phyloP scores from a whole-genome alignment of 345 rosid genomes.

The Sisymbrium altissimum region DNA sequence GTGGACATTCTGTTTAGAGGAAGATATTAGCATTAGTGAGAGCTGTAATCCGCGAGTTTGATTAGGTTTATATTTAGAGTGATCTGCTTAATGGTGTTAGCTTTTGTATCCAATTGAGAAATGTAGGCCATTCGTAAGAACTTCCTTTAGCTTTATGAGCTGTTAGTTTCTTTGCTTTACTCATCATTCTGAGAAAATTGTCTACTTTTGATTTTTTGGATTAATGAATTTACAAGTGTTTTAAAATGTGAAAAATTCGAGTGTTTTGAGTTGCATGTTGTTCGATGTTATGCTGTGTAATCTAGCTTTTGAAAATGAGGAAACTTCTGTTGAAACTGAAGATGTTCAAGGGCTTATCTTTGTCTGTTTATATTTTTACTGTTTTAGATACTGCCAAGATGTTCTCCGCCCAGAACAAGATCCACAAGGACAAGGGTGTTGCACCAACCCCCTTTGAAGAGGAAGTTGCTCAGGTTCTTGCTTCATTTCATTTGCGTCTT shows the following conservation, averaged over 20 bases:
- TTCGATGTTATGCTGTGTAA: background rate
- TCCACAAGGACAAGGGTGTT: slow-evolving; percentile 79
- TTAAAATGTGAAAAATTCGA: background rate
- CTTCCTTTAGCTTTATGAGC: background rate
- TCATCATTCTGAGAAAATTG: background rate
- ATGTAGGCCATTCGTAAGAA: background rate
- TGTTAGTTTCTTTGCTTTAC: background rate
- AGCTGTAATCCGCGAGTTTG: background rate
- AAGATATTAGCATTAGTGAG: background rate
- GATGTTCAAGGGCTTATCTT: no score
- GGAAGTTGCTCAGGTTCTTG: slow-evolving; percentile 67
- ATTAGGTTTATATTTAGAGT: background rate
- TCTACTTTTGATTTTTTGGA: background rate
- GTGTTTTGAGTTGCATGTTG: background rate
- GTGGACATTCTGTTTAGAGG: background rate
- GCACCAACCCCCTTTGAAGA: slow-evolving; percentile 88
- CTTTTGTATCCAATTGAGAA: background rate
- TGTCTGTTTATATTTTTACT: background rate
- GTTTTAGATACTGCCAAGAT: slow-evolving; percentile 51
- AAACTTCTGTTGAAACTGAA: no score
- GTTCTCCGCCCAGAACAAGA: slow-evolving; percentile 75
- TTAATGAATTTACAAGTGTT: background rate
- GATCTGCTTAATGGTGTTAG: background rate
- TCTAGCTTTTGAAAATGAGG: no score
- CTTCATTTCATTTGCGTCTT: background rate